Conservation (phyloP, 148 eudicot species). For the Fallopia convolvulus region DNA sequence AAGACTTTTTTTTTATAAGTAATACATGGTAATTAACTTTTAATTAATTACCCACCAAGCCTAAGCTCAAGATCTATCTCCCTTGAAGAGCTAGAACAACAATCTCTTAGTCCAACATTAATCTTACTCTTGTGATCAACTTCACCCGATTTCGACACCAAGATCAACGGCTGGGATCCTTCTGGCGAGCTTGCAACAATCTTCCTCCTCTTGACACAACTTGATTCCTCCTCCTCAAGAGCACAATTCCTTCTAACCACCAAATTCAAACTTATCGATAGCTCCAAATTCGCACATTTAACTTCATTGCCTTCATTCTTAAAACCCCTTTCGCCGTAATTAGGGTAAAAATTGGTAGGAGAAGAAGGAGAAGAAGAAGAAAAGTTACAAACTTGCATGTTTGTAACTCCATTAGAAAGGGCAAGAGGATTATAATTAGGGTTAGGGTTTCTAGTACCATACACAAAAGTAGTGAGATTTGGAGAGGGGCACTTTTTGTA, state of each 20-base stretch:
- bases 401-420: not conserved
- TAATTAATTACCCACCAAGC: conserved; percentile 40
- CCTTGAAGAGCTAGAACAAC: conserved; percentile 23
- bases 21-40: not conserved
- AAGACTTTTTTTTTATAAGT: not conserved
- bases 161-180: conserved; percentile 6
- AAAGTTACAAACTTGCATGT: not conserved
- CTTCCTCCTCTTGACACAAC: conserved; percentile 29
- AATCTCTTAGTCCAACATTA: conserved; percentile 11
- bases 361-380: not conserved
- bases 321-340: not conserved
- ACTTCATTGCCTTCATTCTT: conserved; percentile 6
- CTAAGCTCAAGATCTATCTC: conserved; percentile 84
- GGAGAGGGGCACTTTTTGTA: conserved; percentile 1
- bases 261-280: conserved; percentile 28
- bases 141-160: not conserved
- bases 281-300: conserved; percentile 7
- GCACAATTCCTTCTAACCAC: not conserved
- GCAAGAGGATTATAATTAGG: not conserved
- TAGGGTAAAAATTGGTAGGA: not conserved
- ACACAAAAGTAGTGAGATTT: not conserved
- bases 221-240: conserved; percentile 4
- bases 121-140: conserved; percentile 24
- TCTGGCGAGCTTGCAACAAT: not conserved
- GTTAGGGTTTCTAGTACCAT: not conserved